phyloP scores from a whole-genome alignment of 305 asterid genomes.

The Solanum hybrid region DNA sequence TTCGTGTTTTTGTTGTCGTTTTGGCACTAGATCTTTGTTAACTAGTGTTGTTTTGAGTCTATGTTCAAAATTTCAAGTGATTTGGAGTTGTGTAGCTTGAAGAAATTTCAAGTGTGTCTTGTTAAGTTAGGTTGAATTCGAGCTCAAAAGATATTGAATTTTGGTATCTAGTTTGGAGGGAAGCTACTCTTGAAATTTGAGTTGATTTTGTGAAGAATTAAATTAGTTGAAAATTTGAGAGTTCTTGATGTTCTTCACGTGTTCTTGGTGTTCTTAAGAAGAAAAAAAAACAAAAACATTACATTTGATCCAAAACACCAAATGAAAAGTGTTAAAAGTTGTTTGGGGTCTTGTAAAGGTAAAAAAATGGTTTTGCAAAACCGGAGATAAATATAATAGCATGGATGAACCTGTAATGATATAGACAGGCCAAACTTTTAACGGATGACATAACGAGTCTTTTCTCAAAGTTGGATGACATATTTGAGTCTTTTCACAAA shows the following conservation, averaged over 20 bases:
- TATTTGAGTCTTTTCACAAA: background rate
- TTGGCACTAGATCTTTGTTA: background rate
- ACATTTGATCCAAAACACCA: too few relatives aligned
- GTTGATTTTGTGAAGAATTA: background rate
- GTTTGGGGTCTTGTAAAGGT: background rate
- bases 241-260: background rate
- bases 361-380: background rate
- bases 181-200: background rate
- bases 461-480: background rate
- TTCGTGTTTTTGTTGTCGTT: background rate
- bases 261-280: background rate
- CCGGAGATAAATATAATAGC: background rate
- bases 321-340: too few relatives aligned
- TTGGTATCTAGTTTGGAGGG: background rate
- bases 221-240: background rate
- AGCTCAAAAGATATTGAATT: background rate
- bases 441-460: background rate
- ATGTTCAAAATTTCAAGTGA: background rate
- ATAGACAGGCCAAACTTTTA: too few relatives aligned
- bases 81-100: background rate
- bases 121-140: background rate
- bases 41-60: background rate
- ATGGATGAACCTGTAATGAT: background rate
- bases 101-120: background rate
- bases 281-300: too few relatives aligned